phyloP scores from a whole-genome alignment of 768 basidiomycete genomes.

The Lactifluus volemus region DNA sequence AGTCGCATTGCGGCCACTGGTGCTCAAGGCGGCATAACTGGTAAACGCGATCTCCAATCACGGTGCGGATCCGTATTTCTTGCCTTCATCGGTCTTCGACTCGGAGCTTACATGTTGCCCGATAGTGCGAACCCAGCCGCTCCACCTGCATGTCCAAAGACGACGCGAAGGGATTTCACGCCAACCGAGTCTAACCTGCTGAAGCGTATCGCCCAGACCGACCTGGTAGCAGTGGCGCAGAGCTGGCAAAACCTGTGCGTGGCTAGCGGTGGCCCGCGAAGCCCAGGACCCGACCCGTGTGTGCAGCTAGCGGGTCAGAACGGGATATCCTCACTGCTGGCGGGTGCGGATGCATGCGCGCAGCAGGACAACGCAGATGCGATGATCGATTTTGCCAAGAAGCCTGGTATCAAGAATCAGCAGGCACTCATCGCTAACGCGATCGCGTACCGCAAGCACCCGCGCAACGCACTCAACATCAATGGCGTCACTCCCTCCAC shows the following conservation, averaged over 20 bases:
- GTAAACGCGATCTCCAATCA: conserved; percentile 5
- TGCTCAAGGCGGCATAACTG: conserved; percentile 23
- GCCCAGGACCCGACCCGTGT: conserved; percentile 34
- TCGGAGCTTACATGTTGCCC: neutral
- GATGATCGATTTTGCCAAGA: conserved; percentile 44
- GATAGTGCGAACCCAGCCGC: neutral
- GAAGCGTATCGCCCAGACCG: conserved; percentile 29
- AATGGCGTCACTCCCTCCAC: conserved; percentile 38
- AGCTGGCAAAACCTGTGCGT: conserved; percentile 40
- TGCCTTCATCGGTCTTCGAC: neutral
- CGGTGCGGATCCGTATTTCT: neutral
- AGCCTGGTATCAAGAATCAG: conserved; percentile 31
- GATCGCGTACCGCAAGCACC: conserved; percentile 34
- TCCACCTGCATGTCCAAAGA: conserved; percentile 12
- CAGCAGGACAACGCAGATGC: conserved; percentile 41
- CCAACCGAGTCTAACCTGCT: neutral
- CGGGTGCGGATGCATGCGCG: conserved; percentile 38
- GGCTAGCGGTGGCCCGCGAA: conserved; percentile 30
- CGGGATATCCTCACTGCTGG: conserved; percentile 37
- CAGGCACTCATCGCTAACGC: conserved; percentile 36
- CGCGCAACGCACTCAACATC: conserved; percentile 37
- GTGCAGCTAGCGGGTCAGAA: conserved; percentile 32
- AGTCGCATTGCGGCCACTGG: conserved; percentile 22
- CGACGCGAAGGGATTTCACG: conserved; percentile 14
- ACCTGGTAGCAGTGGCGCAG: conserved; percentile 31